Base-by-base conservation (phyloP, 2,329 filamentous ascomycete species). In the Pezicula radicicola region DNA sequence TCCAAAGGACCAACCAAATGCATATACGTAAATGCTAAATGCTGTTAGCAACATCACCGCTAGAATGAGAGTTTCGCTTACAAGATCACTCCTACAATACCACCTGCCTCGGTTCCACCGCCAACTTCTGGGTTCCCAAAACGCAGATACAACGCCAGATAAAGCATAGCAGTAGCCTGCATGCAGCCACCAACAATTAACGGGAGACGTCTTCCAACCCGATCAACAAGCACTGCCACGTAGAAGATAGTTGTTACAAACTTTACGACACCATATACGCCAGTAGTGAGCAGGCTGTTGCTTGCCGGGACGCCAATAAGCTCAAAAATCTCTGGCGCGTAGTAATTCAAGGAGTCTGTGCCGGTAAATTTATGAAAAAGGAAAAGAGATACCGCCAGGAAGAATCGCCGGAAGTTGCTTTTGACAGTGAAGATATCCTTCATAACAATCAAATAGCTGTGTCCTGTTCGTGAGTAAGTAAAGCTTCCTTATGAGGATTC, bases 191-290 rank as follows among this genome's bases (percentile, higher is more conserved):
- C 86, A 79, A 80, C 84, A 13, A 87, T 70, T 21, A 87, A 72
- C 2, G 75, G 78, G 21, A 33, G 44, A 33, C 84, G 72, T 52
- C 86, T 79, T 30, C 85, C 85, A 2, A 88, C 77, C 2, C 81
- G 83, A 64, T 89, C 86, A 54, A 82, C 83, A n/a, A 79, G 76
- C 61, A 87, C 85, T 56, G 84, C 61, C 25, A 89, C 73, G 73
- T 88, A 89, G 51, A 76, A 63, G 12, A 76, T 73, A 60, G 82
- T 87, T 28, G 80, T 78, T 13, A 74, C 68, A 67, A 85, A 81
- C 67, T 88, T 89, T 55, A 87, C 79, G 48, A 88, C 77, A 21
- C 85, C 85, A 63, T 88, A 89, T 56, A 89, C 78, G 47, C 86
- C 85, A 0, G 85, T 88, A 3, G 85, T 84, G 63, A 89, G 86